Percentiles rank a stretch among this genome's conserved stretches.
Conservation (phyloP, 345 rosid species). For the Moringa oleifera region DNA sequence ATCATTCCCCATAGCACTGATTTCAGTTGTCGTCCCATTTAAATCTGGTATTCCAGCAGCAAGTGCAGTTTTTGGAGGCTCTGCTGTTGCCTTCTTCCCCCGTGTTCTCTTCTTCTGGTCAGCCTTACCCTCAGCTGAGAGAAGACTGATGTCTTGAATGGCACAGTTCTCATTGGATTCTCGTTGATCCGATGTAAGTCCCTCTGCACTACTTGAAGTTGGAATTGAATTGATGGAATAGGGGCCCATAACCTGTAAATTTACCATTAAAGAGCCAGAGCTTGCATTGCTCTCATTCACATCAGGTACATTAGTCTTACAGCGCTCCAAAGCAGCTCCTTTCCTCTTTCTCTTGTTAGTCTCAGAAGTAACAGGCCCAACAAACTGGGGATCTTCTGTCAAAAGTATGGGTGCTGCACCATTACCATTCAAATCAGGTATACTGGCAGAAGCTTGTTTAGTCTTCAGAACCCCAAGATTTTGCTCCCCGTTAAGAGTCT, state of each 20-base stretch:
- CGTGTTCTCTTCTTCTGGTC: conserved; percentile 44
- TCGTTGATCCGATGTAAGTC: conserved; percentile 19
- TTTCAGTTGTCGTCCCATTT: conserved; percentile 41
- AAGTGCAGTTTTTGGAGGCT: conserved; percentile 12
- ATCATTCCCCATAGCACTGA: conserved; percentile 17
- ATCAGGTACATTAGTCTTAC: conserved; percentile 12
- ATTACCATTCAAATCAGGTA: conserved; percentile 57
- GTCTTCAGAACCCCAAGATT: conserved; percentile 9
- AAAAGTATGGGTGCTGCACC: conserved; percentile 11
- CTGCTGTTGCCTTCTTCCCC: conserved; percentile 37
- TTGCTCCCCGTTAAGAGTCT: conserved; percentile 16
- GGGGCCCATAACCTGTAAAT: conserved; percentile 43
- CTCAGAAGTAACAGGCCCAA: conserved; percentile 14
- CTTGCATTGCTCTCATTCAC: conserved; percentile 18
- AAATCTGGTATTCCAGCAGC: conserved; percentile 50
- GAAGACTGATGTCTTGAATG: conserved; percentile 17
- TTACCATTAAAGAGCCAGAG: conserved; percentile 24
- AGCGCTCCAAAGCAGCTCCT: conserved; percentile 13
- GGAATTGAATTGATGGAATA: conserved; percentile 22
- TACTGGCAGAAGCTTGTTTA: conserved; percentile 24
- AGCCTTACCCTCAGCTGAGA: conserved; percentile 17
- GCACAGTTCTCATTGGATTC: conserved; percentile 19
- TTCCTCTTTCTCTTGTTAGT: conserved; percentile 27
- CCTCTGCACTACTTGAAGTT: conserved; percentile 16
- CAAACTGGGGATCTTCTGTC: conserved; percentile 15